A percentile compares a stretch with the other conserved stretches of the same genome.
Conservation (phyloP, 352 stramenopile species). For the Phytophthora rubi region DNA sequence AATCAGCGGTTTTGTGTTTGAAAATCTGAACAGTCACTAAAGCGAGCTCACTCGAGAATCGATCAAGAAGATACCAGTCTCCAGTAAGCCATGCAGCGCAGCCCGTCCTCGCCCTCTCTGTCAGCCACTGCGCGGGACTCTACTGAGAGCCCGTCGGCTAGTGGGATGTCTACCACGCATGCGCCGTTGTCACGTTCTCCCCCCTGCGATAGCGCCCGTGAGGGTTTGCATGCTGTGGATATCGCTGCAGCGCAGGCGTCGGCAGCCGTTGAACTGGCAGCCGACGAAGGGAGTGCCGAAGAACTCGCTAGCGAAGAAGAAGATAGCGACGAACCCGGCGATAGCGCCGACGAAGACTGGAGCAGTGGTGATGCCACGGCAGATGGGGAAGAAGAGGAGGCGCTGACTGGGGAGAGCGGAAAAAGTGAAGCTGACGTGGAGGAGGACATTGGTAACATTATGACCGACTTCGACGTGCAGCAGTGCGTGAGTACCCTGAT, state of each 20-base stretch:
- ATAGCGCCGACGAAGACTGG: background rate
- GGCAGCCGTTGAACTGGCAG: background rate
- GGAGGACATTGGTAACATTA: conserved; percentile 4
- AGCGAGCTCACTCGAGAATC: background rate
- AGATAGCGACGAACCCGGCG: background rate
- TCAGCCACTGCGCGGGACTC: background rate
- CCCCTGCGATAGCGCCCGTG: background rate
- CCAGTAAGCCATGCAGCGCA: background rate
- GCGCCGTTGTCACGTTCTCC: no score
- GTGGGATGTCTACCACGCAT: background rate
- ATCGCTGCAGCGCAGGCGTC: background rate
- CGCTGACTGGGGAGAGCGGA: background rate
- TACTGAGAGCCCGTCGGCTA: no score
- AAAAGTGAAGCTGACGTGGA: background rate
- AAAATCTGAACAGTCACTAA: background rate
- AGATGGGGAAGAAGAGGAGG: background rate
- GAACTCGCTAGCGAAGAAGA: background rate
- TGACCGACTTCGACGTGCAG: background rate
- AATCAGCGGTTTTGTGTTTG: no score
- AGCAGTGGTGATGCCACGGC: background rate
- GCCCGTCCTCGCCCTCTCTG: background rate
- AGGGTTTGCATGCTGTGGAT: background rate
- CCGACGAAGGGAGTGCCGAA: no score
- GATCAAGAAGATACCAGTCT: background rate
- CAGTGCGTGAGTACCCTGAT: background rate